Evolutionary conservation across 1,284 basidiomycete species (phyloP), one percentile per base, ranked within the genome.

Genomic region (Heterobasidion parviporum): DNA sequence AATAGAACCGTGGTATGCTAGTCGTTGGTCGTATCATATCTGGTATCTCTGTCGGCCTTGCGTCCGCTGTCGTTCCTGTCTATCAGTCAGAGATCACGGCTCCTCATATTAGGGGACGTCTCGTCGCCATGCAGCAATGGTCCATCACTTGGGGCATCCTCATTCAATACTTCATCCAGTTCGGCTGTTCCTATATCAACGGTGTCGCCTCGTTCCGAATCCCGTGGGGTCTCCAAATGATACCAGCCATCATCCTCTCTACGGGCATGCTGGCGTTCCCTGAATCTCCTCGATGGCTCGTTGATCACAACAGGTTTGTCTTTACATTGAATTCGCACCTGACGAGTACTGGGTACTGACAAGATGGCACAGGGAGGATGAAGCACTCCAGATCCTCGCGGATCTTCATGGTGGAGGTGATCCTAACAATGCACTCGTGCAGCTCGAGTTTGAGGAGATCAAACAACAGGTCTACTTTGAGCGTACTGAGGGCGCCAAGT

Each of bases 401-500:
- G 84, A 91, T 63, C 79, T 92, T 26, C 91, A 93, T 65, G 91
- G 89, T 51, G 72, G 75, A 44, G 91, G 91, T 26, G 75, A 92
- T 65, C 70, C 67, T 43, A 69, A 74, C 34, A 74, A 85, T 61
- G 79, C 82, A 44, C 77, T 93, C 16, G 91, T 93, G 34, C 73
- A 80, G 46, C 81, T 92, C 59, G 92, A 93, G 67, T 91, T 76
- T 63, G 79, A 83, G 60, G 89, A 93, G 70, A 93, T 94, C 69
- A 83, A 79, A 66, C 76, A 83, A 55, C 86, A 92, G 62, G 85
- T 91, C 15, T 61, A 74, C 55, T 82, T 82, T 62, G 92, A 94
- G 69, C 77, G 78, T 33, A 80, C 72, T 0, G 79, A 88, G 64
- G 87, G 87, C 16, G 85, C 85, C 35, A 88, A 86, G 66, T 83